Evolutionary conservation across 2,329 filamentous ascomycete species (phyloP).

Genomic region (Penicillium glabrum): DNA sequence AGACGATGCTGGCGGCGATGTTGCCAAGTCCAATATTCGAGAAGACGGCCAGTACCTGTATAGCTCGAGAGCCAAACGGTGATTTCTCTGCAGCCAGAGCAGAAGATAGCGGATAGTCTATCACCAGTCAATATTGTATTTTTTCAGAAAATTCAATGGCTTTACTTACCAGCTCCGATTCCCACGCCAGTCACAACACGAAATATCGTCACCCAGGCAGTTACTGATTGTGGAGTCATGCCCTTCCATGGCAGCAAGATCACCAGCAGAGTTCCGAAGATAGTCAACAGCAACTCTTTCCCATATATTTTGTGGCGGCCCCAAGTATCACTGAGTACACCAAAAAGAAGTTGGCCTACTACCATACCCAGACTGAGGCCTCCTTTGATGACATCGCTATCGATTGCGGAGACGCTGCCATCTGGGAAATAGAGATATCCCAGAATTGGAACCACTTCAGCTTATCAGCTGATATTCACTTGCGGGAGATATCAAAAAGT

Average conservation of each 20-base stretch:
- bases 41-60: constrained; percentile 22
- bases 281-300: constrained; percentile 25
- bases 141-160: neutral
- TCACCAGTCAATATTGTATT: constrained; percentile 9
- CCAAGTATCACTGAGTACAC: constrained; percentile 26
- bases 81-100: constrained; percentile 13
- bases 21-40: constrained; percentile 23
- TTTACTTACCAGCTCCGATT: constrained; percentile 23
- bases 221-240: constrained; percentile 7
- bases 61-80: constrained; percentile 15
- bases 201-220: constrained; percentile 22
- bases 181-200: constrained; percentile 24
- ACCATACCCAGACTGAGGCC: constrained; percentile 27
- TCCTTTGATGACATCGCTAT: constrained; percentile 24
- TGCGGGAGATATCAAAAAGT: neutral
- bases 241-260: constrained; percentile 23
- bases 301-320: constrained; percentile 27
- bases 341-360: constrained; percentile 26
- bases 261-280: constrained; percentile 25
- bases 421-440: constrained; percentile 26
- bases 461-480: neutral
- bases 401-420: constrained; percentile 14
- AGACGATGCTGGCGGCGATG: constrained; percentile 20
- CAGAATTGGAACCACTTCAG: constrained; percentile 25
- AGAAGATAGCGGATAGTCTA: constrained; percentile 15